Base-by-base conservation (phyloP, 495 filamentous ascomycete genomes). In the Penicillium silybi region DNA sequence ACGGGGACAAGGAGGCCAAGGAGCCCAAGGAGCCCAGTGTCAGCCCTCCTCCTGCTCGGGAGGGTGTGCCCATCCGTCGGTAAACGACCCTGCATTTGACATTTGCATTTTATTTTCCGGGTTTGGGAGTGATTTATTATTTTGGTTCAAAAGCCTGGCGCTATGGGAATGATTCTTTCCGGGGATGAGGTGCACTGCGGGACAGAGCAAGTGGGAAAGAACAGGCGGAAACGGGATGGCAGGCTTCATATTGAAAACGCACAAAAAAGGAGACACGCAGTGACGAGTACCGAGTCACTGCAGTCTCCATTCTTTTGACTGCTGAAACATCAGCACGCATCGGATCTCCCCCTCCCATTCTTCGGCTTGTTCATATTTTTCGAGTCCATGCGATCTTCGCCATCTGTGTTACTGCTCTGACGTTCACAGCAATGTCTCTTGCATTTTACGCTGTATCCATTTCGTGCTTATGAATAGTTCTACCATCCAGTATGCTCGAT, bases 11-110 rank as follows among this genome's bases (percentile, higher is more conserved):
- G 48, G 65, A 72, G 22, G 67, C 53, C 20, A 60, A 69, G 50
- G 65, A 74, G 20, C 52, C 53, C 20, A 60, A 69, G 50, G 65
- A 74, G 20, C 52, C 45, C 16, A 77, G 67, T 52, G 67, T 74
- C 29, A 79, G 75, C 54, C 78, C 80, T 17, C 78, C 67, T 34
- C 57, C 70, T 18, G 61, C 66, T 41, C 71, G 75, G 46, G 79
- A 84, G 64, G 82, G 77, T 19, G 78, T 90, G 44, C 86, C 87
- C 35, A 86, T 89, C 57, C 73, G 82, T 49, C 77, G 77, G 62
- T 75, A 58, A 64, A 13, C 29, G 15, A 26, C 41, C 20, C 17
- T 18, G 27, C 18, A 51, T 44, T 18, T 39, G 8, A 37, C 48
- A 52, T 59, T 32, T 53, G 54, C 47, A 58, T 53, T 41, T 40